Conservation (phyloP, 2,329 filamentous ascomycete genomes). For the Ascochyta lentis region DNA sequence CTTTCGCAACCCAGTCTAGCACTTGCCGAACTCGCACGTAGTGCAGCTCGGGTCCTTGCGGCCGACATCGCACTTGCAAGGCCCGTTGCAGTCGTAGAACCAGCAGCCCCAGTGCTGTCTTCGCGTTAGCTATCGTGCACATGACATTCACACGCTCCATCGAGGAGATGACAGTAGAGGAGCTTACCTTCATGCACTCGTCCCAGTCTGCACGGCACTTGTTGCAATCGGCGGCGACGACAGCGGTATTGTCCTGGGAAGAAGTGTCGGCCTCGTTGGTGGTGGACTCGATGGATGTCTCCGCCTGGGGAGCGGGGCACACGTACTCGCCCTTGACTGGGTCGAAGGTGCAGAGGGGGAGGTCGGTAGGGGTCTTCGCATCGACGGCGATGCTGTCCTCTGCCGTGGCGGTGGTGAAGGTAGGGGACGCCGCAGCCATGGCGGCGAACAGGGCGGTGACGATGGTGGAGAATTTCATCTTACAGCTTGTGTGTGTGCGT, state of each 20-base stretch:
- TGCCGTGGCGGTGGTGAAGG: neutral
- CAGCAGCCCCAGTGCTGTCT: slow-evolving; percentile 3
- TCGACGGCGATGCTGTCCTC: neutral
- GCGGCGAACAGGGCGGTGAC: neutral
- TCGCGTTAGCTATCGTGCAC: neutral
- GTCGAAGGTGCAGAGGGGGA: slow-evolving; percentile 6
- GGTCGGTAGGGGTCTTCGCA: neutral
- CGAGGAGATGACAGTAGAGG: neutral
- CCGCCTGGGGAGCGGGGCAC: neutral
- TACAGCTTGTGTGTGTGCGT: neutral
- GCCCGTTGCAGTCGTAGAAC: slow-evolving; percentile 7
- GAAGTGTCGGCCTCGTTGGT: neutral
- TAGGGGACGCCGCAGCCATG: neutral
- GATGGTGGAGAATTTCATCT: neutral
- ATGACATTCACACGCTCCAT: neutral
- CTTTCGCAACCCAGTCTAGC: neutral
- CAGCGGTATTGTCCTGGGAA: neutral
- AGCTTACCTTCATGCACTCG: slow-evolving; percentile 1
- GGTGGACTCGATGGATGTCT: neutral
- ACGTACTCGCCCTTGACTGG: slow-evolving; percentile 1
- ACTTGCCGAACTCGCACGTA: neutral
- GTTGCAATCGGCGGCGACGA: neutral
- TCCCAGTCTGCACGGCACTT: slow-evolving; percentile 6
- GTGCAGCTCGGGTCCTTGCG: slow-evolving; percentile 1
- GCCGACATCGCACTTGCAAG: slow-evolving; percentile 1